Base-by-base conservation (phyloP, 2,329 filamentous ascomycete species). In the Reticulascus tulasneorum region DNA sequence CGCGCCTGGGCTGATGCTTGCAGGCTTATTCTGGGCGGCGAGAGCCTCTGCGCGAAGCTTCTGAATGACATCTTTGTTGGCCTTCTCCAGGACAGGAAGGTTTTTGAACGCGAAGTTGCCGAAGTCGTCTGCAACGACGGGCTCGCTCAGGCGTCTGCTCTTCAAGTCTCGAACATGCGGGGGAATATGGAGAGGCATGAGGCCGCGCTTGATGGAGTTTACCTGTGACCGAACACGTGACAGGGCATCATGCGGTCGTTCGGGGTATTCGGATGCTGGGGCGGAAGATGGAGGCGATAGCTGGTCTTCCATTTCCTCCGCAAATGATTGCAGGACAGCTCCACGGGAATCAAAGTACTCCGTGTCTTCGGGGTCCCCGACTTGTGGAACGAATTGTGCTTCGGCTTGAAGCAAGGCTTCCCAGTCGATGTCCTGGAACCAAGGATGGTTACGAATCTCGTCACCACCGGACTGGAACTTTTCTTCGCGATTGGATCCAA, bases 81-180 rank as follows among this genome's bases (percentile, higher is more conserved):
- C 93, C 60, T 96, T 97, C 53, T 97, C 93, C 13, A 98, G 72
- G 15, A 97, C 91, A 0, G 91, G 90, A 31, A 98, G 67, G 51
- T 98, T 98, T 66, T 98, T 98, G 72, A 95, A 98, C 24, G 88
- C 80, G 61, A 98, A 98, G 45, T 80, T 89, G 21, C 93, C 93
- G 68, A 98, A 98, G 56, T 98, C 94, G 58, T 98, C 93, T 1
- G 83, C 75, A 21, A 80, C 77, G 12, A 91, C 81, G 2, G 93
- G 93, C 60, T 98, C 93, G 58, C 91, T 97, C 24, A 97, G 71
- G 49, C 93, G 77, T 46, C 93, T 79, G 49, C 79, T 90, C 54
- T 94, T 87, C 34, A 85, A 76, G 60, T 98, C 94, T 28, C 93
- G 84, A 20, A 98, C 91, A 56, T 98, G 93, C 6, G 91, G 90